These are phyloP conservation scores for Cystobasidium pallidum DNA, from an alignment of 1,284 basidiomycete species.

Conservation along the genomic window DNA sequence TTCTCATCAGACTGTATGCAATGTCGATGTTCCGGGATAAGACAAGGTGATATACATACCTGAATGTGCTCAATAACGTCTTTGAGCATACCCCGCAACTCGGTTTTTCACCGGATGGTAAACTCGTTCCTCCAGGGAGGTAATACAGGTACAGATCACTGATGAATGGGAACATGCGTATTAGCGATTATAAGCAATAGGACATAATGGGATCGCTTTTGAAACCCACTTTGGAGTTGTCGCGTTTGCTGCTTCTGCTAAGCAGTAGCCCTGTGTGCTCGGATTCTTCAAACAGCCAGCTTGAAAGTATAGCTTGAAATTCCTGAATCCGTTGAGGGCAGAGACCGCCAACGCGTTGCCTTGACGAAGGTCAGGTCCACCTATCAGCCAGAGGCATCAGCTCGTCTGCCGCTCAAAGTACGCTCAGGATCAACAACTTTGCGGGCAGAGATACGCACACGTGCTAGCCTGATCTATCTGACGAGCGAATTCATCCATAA, in stretches of 20 bases:
- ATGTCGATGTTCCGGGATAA: too few species aligned
- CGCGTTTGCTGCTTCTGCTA: constrained; percentile 49
- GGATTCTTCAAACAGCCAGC: constrained; percentile 48
- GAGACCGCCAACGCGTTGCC: constrained; percentile 51
- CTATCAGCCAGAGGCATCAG: constrained; percentile 35
- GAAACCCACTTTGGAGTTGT: constrained; percentile 22
- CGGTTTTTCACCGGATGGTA: constrained; percentile 43
- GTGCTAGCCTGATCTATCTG: constrained; percentile 34
- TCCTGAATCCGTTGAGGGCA: constrained; percentile 50
- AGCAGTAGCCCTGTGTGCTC: constrained; percentile 48
- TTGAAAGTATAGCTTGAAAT: constrained; percentile 46
- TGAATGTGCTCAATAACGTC: constrained; percentile 45
- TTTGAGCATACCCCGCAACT: constrained; percentile 48
- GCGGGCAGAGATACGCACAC: constrained; percentile 3
- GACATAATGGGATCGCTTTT: not conserved
- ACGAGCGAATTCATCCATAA: constrained; percentile 47
- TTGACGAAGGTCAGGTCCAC: constrained; percentile 46
- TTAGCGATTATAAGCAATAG: not conserved
- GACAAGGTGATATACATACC: constrained; percentile 30
- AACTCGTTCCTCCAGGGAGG: constrained; percentile 48
- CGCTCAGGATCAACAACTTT: not conserved
- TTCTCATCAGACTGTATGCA: not conserved
- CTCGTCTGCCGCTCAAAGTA: too few species aligned
- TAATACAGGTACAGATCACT: constrained; percentile 51
- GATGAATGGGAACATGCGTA: not conserved